Evolutionary conservation across 768 basidiomycete genomes (phyloP), one percentile per base, ranked within the genome.

Genomic region (Suillus placidus): DNA sequence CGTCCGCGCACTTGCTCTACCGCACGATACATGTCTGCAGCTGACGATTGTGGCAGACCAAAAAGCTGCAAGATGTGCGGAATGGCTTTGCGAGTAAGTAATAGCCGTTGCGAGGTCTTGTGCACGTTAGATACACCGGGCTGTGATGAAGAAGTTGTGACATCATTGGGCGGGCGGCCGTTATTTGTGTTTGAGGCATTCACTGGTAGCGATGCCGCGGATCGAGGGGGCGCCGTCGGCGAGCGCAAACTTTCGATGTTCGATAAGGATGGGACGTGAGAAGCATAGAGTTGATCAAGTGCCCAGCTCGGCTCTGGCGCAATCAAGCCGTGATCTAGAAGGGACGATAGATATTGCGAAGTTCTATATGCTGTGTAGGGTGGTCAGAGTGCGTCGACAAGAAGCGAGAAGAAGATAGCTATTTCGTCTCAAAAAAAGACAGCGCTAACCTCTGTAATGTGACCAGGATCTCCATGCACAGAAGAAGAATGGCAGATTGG

Each of bases 391-490:
- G 51, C 26, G 23, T 38, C 23, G 23, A 9, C 9, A 14, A 30
- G 20, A 20, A 54, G 20, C 18, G 32, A 32, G 32, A 9, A 26
- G 18, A 16, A 55, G 55, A 52, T 18, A 8, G 18, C 20, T 26
- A 16, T 61, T 20, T 30, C 64, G 62, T 42, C 64, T 62, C 20
- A 38, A 9, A 35, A 49, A 51, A 64, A 34, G 10, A 42, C 63
- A 65, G 52, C 51, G 38, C 76, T 67, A 64, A 91, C 92, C 91
- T 83, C 82, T 85, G 73, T 89, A 94, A 76, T 94, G 92, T 47
- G 88, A 89, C 92, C 92, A 94, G 51, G 91, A 88, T 52, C 92
- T 83, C 92, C 92, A 94, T 12, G 82, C 85, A 70, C 91, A 93
- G 77, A 91, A 94, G 80, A 94, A 92, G 74, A 94, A 89, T 0